Percentiles rank a stretch among this genome's conserved stretches.
Evolutionary conservation across 2,329 filamentous ascomycete species (phyloP).

Genomic region (Lecanicillium sp.): DNA sequence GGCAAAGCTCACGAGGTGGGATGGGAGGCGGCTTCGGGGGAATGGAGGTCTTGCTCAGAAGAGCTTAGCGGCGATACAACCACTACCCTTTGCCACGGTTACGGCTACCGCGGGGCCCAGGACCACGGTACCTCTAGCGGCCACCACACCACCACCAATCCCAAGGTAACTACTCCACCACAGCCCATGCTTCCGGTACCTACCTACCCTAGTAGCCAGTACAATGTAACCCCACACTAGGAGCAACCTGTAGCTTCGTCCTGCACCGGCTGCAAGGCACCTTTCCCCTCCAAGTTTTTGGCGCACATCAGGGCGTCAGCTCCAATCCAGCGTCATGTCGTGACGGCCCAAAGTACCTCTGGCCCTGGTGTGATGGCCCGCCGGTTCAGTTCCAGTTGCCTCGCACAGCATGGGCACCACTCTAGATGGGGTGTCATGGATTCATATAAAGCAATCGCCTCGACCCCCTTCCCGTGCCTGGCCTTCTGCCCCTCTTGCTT

Average conservation of each 20-base stretch:
- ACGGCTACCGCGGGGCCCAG: too few species aligned
- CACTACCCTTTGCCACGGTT: too few species aligned
- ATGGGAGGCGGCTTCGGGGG: slow-evolving; percentile 1
- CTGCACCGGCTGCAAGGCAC: neutral
- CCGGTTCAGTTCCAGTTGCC: too few species aligned
- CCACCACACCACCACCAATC: too few species aligned
- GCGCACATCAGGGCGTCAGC: neutral
- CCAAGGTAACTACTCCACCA: slow-evolving; percentile 6
- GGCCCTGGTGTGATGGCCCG: too few species aligned
- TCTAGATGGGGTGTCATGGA: too few species aligned
- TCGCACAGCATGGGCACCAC: too few species aligned
- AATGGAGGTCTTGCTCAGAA: slow-evolving; percentile 4
- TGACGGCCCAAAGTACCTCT: too few species aligned
- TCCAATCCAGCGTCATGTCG: neutral
- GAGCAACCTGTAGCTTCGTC: neutral
- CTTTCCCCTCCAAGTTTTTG: neutral
- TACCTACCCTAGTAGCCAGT: too few species aligned
- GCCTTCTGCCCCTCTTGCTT: slow-evolving; percentile 5
- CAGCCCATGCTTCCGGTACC: slow-evolving; percentile 2
- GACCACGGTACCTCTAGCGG: too few species aligned
- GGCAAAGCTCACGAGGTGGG: neutral
- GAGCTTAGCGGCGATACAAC: neutral
- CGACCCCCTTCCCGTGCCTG: too few species aligned
- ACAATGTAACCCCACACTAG: slow-evolving; percentile 2
- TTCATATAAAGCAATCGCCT: too few species aligned